phyloP scores from a whole-genome alignment of 2,329 filamentous ascomycete species.

The Bipolaris cookei region DNA sequence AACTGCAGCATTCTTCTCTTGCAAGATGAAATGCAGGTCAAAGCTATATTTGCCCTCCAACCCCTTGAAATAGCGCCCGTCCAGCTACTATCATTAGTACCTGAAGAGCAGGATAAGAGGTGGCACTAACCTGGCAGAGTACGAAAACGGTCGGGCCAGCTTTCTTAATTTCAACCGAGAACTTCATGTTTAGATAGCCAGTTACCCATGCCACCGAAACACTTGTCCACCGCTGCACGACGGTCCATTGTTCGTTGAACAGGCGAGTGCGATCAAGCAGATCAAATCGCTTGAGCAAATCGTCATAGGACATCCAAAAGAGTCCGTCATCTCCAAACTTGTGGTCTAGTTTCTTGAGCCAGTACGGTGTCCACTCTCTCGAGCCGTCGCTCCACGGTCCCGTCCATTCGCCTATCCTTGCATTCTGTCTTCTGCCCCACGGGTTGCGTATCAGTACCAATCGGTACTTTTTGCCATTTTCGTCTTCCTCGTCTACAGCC shows the following conservation, averaged over 20 bases:
- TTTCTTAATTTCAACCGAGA: constrained; percentile 60
- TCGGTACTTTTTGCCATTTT: constrained; percentile 50
- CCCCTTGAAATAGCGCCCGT: constrained; percentile 64
- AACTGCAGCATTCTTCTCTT: constrained; percentile 56
- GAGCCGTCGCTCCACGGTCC: constrained; percentile 83
- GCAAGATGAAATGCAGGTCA: constrained; percentile 63
- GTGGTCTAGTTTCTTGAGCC: constrained; percentile 73
- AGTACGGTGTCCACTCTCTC: constrained; percentile 81
- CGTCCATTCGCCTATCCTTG: constrained; percentile 67
- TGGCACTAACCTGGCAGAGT: constrained; percentile 58
- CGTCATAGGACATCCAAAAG: constrained; percentile 67
- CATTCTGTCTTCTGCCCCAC: constrained; percentile 68
- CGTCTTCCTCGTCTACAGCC: constrained; percentile 60
- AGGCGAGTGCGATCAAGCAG: constrained; percentile 65
- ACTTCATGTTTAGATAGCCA: constrained; percentile 67
- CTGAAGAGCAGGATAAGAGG: constrained; percentile 33
- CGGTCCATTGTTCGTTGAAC: constrained; percentile 64
- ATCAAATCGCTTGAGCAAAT: constrained; percentile 63
- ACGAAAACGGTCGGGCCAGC: constrained; percentile 62
- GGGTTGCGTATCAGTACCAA: constrained; percentile 74
- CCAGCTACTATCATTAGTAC: constrained; percentile 57
- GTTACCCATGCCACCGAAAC: constrained; percentile 65
- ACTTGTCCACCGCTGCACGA: constrained; percentile 66
- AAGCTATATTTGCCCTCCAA: constrained; percentile 63
- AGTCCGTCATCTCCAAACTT: constrained; percentile 76